A percentile compares a stretch with the other conserved stretches of the same genome.
Evolutionary conservation across 1,139 yeast species (phyloP).

Genomic region (Nadsonia commutata): DNA sequence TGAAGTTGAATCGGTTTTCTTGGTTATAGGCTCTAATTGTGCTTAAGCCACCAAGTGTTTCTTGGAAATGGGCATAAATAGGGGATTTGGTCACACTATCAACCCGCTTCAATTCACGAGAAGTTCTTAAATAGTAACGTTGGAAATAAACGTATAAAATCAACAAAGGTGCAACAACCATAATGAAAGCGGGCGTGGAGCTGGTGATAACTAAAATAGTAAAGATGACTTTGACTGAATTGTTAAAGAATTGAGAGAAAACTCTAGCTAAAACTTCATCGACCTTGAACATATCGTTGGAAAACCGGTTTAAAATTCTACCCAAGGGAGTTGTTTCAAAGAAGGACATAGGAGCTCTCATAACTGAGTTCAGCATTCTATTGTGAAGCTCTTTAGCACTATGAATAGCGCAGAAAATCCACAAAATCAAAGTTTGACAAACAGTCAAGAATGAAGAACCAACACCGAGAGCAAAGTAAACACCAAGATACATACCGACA

Average conservation of each 20-base stretch:
- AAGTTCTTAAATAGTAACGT: constrained; percentile 74
- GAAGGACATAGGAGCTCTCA: constrained; percentile 92
- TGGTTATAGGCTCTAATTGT: constrained; percentile 85
- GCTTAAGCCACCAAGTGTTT: constrained; percentile 76
- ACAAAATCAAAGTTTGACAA: constrained; percentile 53
- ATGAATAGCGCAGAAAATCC: constrained; percentile 74
- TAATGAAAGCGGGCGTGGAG: constrained; percentile 77
- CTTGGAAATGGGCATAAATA: constrained; percentile 93
- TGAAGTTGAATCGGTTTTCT: constrained; percentile 49
- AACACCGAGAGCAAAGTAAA: constrained; percentile 64
- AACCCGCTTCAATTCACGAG: constrained; percentile 87
- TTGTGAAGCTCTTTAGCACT: constrained; percentile 72
- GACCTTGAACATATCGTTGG: constrained; percentile 83
- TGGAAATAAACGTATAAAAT: constrained; percentile 71
- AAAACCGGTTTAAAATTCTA: constrained; percentile 81
- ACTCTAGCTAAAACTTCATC: constrained; percentile 81
- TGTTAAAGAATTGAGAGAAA: constrained; percentile 67
- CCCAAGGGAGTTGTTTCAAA: constrained; percentile 97
- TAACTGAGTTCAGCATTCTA: constrained; percentile 62
- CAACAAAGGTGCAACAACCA: constrained; percentile 57
- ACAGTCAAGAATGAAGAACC: constrained; percentile 48
- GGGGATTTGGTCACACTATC: constrained; percentile 92
- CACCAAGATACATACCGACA: constrained; percentile 52
- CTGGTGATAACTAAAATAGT: constrained; percentile 70
- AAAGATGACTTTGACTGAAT: constrained; percentile 59